Conservation (phyloP, 306 rosid species). For the Arachis stenosperma region DNA sequence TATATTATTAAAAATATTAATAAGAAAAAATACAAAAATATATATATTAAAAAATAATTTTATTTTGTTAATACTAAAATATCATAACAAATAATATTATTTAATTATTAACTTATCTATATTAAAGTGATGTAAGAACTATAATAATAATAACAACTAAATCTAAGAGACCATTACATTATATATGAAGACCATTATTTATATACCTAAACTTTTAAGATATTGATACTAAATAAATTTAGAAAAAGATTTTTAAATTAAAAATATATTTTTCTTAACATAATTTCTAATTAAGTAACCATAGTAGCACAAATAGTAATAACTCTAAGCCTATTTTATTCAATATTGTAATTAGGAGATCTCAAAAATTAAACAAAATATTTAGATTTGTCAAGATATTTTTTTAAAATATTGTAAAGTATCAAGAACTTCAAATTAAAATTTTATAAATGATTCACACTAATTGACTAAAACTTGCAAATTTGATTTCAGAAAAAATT, state of each 20-base stretch:
- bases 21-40: no score
- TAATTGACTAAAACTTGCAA: conserved; percentile 40
- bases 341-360: background rate
- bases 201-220: no score
- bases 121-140: background rate
- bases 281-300: background rate
- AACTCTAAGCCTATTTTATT: conserved; percentile 16
- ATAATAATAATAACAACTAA: no score
- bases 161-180: no score
- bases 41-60: no score
- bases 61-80: no score
- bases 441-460: conserved; percentile 32
- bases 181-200: no score
- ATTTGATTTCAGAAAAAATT: conserved; percentile 29
- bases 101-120: no score
- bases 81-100: no score
- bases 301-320: conserved; percentile 2
- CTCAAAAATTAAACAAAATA: conserved; percentile 24
- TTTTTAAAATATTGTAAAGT: background rate
- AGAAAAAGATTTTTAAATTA: background rate
- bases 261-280: background rate
- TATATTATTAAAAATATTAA: no score
- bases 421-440: conserved; percentile 4
- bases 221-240: background rate
- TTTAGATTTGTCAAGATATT: conserved; percentile 7